Evolutionary conservation across 2,329 filamentous ascomycete genomes (phyloP).

Genomic region (Venturia carpophila): DNA sequence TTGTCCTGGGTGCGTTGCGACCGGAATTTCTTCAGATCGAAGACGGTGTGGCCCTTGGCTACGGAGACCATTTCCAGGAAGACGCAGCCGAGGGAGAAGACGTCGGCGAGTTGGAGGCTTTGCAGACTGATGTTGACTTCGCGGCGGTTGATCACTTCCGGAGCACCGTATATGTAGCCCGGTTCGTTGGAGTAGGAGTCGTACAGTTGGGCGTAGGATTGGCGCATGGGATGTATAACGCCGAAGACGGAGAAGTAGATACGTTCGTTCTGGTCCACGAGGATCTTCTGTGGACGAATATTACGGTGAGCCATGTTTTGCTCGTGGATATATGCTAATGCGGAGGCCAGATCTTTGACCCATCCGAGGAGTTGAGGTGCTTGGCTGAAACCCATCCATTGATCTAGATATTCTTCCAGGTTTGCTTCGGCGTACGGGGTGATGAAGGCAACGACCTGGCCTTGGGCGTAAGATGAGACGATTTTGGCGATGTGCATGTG

Average conservation of each 20-base stretch:
- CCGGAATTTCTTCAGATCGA: constrained; percentile 30
- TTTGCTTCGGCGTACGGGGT: constrained; percentile 29
- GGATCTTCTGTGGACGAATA: constrained; percentile 34
- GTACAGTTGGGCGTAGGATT: constrained; percentile 28
- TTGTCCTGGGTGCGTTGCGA: constrained; percentile 28
- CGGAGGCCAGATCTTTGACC: constrained; percentile 35
- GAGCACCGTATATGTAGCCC: constrained; percentile 32
- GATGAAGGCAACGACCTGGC: constrained; percentile 31
- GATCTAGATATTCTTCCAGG: constrained; percentile 32
- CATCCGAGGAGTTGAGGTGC: constrained; percentile 32
- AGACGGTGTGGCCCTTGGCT: constrained; percentile 30
- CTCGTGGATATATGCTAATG: constrained; percentile 32
- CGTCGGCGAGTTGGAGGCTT: constrained; percentile 28
- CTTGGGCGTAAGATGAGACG: constrained; percentile 33
- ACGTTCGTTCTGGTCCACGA: constrained; percentile 22
- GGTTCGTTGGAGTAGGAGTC: constrained; percentile 22
- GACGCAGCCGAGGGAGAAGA: constrained; percentile 35
- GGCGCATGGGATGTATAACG: constrained; percentile 24
- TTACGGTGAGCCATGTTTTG: constrained; percentile 30
- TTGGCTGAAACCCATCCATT: constrained; percentile 27
- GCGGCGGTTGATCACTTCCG: constrained; percentile 31
- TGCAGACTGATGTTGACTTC: constrained; percentile 19
- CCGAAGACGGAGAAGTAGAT: constrained; percentile 33
- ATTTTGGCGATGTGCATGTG: constrained; percentile 34
- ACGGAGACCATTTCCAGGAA: constrained; percentile 34